Evolutionary conservation across 306 rosid species (phyloP).

Genomic region (Urtica urens): DNA sequence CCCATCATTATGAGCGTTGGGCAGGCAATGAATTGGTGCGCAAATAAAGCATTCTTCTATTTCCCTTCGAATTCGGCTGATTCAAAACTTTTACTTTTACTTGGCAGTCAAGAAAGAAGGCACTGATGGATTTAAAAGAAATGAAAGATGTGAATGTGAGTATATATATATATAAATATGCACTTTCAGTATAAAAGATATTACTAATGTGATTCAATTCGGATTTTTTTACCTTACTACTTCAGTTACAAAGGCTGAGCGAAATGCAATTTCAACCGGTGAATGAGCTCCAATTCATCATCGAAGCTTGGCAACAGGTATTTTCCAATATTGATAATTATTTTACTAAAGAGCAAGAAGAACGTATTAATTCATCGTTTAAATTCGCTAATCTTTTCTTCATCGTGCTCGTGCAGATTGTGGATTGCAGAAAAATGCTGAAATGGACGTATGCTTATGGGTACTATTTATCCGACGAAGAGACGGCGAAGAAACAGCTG

Average conservation of each 20-base stretch:
- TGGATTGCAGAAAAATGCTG: constrained; percentile 86
- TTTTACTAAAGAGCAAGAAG: no score
- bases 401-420: constrained; percentile 32
- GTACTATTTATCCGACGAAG: constrained; percentile 65
- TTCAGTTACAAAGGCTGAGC: constrained; percentile 87
- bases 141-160: constrained; percentile 77
- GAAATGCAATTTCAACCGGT: constrained; percentile 84
- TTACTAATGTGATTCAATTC: no score
- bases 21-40: constrained; percentile 89
- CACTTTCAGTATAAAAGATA: no score
- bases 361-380: no score
- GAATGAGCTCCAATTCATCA: constrained; percentile 85
- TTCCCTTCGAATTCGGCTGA: not conserved
- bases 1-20: constrained; percentile 97
- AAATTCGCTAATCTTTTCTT: not conserved
- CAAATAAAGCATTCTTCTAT: not conserved
- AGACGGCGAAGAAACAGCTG: constrained; percentile 43
- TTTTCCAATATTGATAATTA: not conserved
- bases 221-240: no score
- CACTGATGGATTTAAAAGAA: constrained; percentile 74
- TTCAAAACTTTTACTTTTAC: not conserved
- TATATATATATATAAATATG: no score
- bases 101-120: constrained; percentile 83
- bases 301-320: constrained; percentile 97
- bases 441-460: constrained; percentile 98